Evolutionary conservation across 2,329 filamentous ascomycete genomes (phyloP).

Genomic region (Penicillium sp.): DNA sequence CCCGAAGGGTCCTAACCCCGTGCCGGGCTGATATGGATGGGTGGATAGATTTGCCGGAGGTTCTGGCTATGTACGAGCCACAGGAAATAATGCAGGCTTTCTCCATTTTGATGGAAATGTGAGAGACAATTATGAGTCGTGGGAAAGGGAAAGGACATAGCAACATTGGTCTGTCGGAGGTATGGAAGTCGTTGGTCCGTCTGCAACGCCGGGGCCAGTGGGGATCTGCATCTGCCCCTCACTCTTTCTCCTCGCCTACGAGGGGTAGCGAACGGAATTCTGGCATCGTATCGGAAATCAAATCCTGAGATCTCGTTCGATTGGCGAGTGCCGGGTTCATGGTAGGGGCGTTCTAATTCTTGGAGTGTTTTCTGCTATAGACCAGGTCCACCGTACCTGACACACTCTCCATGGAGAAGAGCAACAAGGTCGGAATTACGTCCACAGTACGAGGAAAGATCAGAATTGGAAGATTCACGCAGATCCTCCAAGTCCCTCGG

Average conservation of each 20-base stretch:
- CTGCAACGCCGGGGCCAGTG: not conserved
- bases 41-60: conserved; percentile 13
- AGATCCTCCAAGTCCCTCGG: not conserved
- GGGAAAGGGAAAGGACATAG: not conserved
- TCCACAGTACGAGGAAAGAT: not conserved
- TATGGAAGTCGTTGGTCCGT: not conserved
- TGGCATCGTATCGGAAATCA: conserved; percentile 14
- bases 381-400: not conserved
- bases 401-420: not conserved
- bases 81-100: not conserved
- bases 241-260: conserved; percentile 2
- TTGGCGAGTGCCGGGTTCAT: not conserved
- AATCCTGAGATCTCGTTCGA: conserved; percentile 7
- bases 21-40: conserved; percentile 14
- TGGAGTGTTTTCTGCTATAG: not conserved
- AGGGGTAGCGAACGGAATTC: conserved; percentile 10
- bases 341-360: not conserved
- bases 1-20: conserved; percentile 9
- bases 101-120: not conserved
- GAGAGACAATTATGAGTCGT: not conserved
- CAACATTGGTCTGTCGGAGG: not conserved
- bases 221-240: conserved; percentile 18
- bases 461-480: not conserved
- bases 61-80: conserved; percentile 3
- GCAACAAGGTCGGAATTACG: not conserved